phyloP scores from a whole-genome alignment of 345 rosid genomes.

The Rhizophora apiculata region DNA sequence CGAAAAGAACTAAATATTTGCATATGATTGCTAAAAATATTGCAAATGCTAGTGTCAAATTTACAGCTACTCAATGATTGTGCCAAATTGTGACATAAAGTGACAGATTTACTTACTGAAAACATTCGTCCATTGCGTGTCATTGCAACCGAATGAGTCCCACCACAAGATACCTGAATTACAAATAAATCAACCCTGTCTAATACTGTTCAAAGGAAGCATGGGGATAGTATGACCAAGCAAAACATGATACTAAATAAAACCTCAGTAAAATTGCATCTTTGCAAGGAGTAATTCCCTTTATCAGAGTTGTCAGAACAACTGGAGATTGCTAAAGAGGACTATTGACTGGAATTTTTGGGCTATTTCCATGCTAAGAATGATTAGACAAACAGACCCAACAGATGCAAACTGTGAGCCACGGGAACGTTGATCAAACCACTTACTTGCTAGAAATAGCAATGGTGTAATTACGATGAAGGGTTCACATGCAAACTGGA shows the following conservation, averaged over 20 bases:
- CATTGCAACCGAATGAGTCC: slow-evolving; percentile 97
- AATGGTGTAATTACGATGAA: neutral
- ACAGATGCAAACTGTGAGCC: neutral
- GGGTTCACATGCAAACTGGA: neutral
- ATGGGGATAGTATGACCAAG: neutral
- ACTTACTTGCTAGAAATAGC: neutral
- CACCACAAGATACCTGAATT: slow-evolving; percentile 91
- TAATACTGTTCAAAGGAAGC: neutral
- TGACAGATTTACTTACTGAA: slow-evolving; percentile 57
- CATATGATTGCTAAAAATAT: neutral
- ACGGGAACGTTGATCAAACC: neutral
- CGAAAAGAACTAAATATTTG: no score
- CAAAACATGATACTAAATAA: neutral
- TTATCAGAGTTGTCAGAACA: neutral
- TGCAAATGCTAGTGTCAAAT: neutral
- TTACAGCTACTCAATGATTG: neutral
- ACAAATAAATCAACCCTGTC: slow-evolving; percentile 9
- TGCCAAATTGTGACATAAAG: neutral
- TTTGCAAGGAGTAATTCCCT: neutral
- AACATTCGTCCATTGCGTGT: slow-evolving; percentile 79
- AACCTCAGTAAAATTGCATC: neutral
- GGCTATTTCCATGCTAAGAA: neutral
- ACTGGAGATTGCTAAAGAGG: neutral
- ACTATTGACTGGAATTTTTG: neutral
- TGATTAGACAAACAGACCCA: neutral